Evolutionary conservation across 345 rosid species (phyloP), one percentile per base, ranked within the genome.

Genomic region (Cardamine chenopodiifolia): DNA sequence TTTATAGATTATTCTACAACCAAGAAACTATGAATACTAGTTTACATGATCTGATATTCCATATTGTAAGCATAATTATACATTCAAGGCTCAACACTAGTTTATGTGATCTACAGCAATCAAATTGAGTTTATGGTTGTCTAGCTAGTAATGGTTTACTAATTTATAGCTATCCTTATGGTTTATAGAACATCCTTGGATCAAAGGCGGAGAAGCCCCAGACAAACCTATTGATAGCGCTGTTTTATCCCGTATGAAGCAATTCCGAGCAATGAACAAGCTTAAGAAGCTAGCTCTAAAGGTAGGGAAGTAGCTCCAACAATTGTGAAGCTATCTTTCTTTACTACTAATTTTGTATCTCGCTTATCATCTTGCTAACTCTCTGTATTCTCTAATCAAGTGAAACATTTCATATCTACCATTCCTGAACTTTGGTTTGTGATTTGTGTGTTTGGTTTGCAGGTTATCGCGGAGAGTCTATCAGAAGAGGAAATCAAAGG

Each of bases 211-310:
- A 62, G 93, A 88, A 68, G 96, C 98, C 73, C 87, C 94, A 0
- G 97, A 94, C 80, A 91, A 86, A 79, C 95, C 95, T 17, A 87
- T 94, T 56, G 92, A 85, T 70, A 86, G 82, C 55, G 98, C 97
- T 35, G 97, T 92, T 57, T 91, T 94, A 20, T 85, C 96, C 14
- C 88, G 97, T 81, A 82, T 94, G 98, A 94, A 92, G 84, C 97
- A 94, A 82, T 92, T 94, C 85, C 86, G 95, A 72, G 97, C 94
- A 39, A 91, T 93, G 98, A 93, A 89, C 86, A 86, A 93, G 75
- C 87, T 93, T 75, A 91, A 91, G 81, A 85, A 88, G 83, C 89
- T 94, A 56, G 98, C 97, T 17, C 74, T 94, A 75, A 91, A 94
- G 97, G 97, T 94, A 78, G 11, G 25, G 0, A 60, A 71, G 17